Conservation (phyloP, 2,329 filamentous ascomycete species). For the Pseudogymnoascus sp. region DNA sequence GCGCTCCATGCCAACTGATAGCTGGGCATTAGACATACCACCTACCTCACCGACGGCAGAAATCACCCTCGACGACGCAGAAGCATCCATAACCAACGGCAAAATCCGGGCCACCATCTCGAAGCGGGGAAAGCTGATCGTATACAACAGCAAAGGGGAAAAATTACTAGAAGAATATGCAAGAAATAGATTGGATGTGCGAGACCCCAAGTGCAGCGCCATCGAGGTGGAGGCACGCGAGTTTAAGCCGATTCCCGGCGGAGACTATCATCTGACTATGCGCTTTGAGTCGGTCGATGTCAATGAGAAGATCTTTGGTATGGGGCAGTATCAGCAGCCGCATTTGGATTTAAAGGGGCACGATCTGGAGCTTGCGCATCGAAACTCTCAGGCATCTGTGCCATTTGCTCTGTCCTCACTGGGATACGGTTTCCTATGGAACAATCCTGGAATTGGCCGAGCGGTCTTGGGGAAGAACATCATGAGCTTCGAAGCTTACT, state of each 20-base stretch:
- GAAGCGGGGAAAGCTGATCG: slow-evolving; percentile 39
- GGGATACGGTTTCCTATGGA: slow-evolving; percentile 60
- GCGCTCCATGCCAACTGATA: slow-evolving; percentile 29
- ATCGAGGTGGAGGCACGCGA: slow-evolving; percentile 44
- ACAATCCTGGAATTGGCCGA: slow-evolving; percentile 54
- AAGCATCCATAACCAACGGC: slow-evolving; percentile 38
- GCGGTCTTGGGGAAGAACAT: slow-evolving; percentile 54
- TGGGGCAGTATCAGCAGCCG: slow-evolving; percentile 63
- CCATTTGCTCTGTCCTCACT: slow-evolving; percentile 53
- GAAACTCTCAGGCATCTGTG: slow-evolving; percentile 59
- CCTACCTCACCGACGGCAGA: neutral
- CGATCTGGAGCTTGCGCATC: slow-evolving; percentile 57
- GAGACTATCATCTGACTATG: slow-evolving; percentile 49
- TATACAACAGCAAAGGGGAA: slow-evolving; percentile 34
- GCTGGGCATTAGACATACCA: slow-evolving; percentile 33
- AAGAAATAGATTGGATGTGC: slow-evolving; percentile 39
- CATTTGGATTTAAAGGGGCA: slow-evolving; percentile 54
- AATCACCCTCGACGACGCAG: slow-evolving; percentile 3
- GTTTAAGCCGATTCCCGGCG: slow-evolving; percentile 39
- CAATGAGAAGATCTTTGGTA: slow-evolving; percentile 57
- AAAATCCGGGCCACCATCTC: slow-evolving; percentile 40
- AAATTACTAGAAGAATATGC: slow-evolving; percentile 43
- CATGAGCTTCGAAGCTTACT: slow-evolving; percentile 53
- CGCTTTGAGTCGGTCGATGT: slow-evolving; percentile 48
- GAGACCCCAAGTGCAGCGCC: slow-evolving; percentile 43